A percentile compares a stretch with the other conserved stretches of the same genome.
Evolutionary conservation across 1,139 yeast species (phyloP).

Genomic region (Candida sp.): DNA sequence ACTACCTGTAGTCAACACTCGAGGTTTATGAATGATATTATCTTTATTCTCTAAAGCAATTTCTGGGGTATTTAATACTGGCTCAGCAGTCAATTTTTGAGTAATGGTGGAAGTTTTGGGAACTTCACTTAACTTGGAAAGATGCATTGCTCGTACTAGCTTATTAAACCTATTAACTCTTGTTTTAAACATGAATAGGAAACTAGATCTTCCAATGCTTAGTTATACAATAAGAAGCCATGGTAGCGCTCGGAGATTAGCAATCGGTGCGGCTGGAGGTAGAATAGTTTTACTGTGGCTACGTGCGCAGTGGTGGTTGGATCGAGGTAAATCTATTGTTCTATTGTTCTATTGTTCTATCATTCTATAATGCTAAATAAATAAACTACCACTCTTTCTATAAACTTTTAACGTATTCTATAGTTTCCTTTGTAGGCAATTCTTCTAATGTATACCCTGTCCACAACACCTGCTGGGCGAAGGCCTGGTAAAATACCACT

Average conservation of each 20-base stretch:
- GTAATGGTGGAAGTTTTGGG: constrained; percentile 53
- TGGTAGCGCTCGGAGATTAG: too few species aligned
- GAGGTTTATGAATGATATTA: constrained; percentile 44
- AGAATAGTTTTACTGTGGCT: not conserved
- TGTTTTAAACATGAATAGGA: not conserved
- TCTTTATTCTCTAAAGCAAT: constrained; percentile 43
- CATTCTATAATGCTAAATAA: too few species aligned
- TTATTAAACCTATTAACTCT: not conserved
- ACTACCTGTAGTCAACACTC: constrained; percentile 62
- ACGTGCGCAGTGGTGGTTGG: not conserved
- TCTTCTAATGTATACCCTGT: constrained; percentile 16
- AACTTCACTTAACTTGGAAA: constrained; percentile 16
- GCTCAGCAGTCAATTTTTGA: constrained; percentile 53
- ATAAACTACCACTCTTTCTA: too few species aligned
- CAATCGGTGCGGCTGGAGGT: too few species aligned
- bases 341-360: too few species aligned
- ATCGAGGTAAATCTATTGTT: not conserved
- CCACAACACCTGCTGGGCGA: constrained; percentile 26
- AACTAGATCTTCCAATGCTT: not conserved
- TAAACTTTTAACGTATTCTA: constrained; percentile 3
- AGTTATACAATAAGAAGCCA: not conserved
- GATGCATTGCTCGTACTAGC: constrained; percentile 7
- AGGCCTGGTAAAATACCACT: constrained; percentile 28
- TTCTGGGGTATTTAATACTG: constrained; percentile 47
- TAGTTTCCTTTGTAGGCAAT: constrained; percentile 4